Evolutionary conservation across 208 protist species (phyloP).

Genomic region (Leishmania tarentolae): DNA sequence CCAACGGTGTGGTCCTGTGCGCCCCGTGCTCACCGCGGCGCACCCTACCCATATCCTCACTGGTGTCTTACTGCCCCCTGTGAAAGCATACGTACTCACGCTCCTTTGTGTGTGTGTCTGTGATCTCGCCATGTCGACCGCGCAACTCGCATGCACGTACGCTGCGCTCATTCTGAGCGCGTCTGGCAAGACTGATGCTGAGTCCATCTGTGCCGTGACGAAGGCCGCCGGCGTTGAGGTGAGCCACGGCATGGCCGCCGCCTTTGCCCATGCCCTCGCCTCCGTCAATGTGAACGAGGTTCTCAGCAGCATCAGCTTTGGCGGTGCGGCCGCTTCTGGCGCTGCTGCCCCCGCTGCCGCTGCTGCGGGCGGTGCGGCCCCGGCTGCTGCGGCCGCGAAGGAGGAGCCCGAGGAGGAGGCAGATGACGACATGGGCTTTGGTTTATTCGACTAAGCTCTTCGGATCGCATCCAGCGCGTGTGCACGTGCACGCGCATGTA

Average conservation of each 20-base stretch:
- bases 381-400: constrained; percentile 56
- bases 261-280: constrained; percentile 65
- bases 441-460: constrained; percentile 86
- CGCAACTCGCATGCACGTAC: constrained; percentile 95
- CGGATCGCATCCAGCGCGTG: neutral
- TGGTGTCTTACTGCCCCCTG: neutral
- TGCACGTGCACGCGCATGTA: neutral
- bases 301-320: constrained; percentile 77
- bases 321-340: constrained; percentile 46
- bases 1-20: too few species aligned
- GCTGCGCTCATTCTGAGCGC: constrained; percentile 94
- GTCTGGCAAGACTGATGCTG: constrained; percentile 82
- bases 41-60: neutral
- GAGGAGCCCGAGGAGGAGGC: constrained; percentile 79
- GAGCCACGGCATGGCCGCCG: constrained; percentile 71
- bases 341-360: constrained; percentile 32
- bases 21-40: neutral
- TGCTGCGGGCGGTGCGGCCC: constrained; percentile 26
- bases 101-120: neutral
- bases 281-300: constrained; percentile 65
- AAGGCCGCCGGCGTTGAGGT: constrained; percentile 82
- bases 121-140: constrained; percentile 25
- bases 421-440: constrained; percentile 89
- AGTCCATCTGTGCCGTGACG: constrained; percentile 58
- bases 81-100: neutral